Base-by-base conservation (phyloP, 495 filamentous ascomycete genomes). In the Penicillium desertorum region DNA sequence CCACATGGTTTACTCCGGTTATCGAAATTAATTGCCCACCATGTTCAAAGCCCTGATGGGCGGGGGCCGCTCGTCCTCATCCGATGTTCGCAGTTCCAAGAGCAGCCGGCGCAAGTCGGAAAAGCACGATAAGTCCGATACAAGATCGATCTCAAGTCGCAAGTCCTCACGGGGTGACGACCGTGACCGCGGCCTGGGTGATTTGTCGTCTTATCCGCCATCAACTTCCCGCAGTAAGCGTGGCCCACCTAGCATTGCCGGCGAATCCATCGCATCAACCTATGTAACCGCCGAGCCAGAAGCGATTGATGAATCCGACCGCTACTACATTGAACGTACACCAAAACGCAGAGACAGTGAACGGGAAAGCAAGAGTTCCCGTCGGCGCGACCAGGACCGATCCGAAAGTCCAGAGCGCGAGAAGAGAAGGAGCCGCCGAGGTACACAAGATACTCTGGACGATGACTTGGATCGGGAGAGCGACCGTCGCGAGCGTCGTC, bases 101-200 rank as follows among this genome's bases (percentile, higher is more conserved):
- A 67, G 60, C 50, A 64, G 58, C 58, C 66, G 70, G 56, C 72
- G 74, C 68, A 71, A 66, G 59, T 60, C 67, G 51, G 63, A 66
- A 45, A 70, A 63, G 58, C 59, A 65, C 48, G 65, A 55, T 45
- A 76, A 68, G 51, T 75, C 68, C 10, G 67, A 59, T 72, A 73
- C 50, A 12, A 55, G 34, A 47, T 55, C 53, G 16, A 55, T 46
- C 53, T 55, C 53, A 46, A 76, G 75, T 52, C 74, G 78, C 61
- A 82, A 76, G 61, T 74, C 81, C 41, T 70, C 79, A 71, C 75
- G 80, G 70, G 77, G 72, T 77, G 80, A 81, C 71, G 79, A 81
- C 74, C 79, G 80, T 74, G 73, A 79, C 57, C 75, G 79, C 43
- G 74, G 69, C 57, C 57, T 76, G 59, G 76, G 74, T 45, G 75